Conservation (phyloP, 257 asterid genomes). For the Coffea canephora region DNA sequence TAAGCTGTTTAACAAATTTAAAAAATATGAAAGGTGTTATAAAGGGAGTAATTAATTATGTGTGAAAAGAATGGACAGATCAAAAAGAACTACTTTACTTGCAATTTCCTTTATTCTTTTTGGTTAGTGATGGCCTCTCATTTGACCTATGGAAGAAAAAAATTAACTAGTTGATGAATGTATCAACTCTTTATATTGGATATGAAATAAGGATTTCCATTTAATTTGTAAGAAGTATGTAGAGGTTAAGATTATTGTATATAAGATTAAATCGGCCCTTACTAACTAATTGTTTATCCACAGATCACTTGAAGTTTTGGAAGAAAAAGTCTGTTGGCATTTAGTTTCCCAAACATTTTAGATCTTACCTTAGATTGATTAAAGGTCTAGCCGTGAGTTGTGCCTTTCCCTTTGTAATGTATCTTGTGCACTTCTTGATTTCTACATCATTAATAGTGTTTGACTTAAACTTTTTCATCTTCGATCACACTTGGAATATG, state of each 20-base stretch:
- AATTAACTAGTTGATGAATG: background rate
- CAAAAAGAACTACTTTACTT: background rate
- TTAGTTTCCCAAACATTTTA: constrained; percentile 95
- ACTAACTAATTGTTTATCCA: constrained; percentile 16
- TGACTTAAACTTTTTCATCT: background rate
- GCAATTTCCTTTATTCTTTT: background rate
- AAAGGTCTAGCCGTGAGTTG: constrained; percentile 93
- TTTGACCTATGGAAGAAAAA: background rate
- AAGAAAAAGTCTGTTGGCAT: constrained; percentile 78
- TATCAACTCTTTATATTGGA: background rate
- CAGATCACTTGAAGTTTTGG: constrained; percentile 97
- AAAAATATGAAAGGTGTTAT: background rate
- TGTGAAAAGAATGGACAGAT: background rate
- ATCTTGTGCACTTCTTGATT: background rate
- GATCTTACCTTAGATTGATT: constrained; percentile 97
- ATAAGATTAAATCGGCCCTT: background rate
- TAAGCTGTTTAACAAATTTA: background rate
- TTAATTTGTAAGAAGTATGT: background rate
- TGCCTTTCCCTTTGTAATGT: background rate
- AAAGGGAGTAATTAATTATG: background rate
- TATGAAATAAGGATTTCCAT: background rate
- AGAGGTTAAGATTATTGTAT: background rate
- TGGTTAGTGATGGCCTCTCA: background rate
- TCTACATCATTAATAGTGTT: background rate
- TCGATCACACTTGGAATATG: background rate